A percentile compares a stretch with the other conserved stretches of the same genome.
Evolutionary conservation across 2,329 filamentous ascomycete genomes (phyloP).

Genomic region (Colletotrichum siamense): DNA sequence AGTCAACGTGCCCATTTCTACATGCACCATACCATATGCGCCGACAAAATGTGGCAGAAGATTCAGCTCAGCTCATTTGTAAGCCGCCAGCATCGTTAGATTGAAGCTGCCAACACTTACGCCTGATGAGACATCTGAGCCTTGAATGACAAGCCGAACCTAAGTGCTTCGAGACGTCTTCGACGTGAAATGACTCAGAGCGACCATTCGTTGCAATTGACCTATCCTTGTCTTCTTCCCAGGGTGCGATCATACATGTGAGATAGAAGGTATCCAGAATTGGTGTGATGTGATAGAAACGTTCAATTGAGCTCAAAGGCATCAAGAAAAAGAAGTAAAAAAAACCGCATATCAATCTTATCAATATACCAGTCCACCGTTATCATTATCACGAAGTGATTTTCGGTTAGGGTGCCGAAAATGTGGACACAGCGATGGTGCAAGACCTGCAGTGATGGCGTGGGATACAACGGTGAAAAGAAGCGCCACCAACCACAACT

Average conservation of each 20-base stretch:
- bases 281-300: neutral
- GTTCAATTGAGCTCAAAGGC: accelerated
- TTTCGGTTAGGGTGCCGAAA: conserved; percentile 2
- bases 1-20: neutral
- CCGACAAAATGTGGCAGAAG: neutral
- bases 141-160: neutral
- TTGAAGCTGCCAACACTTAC: neutral
- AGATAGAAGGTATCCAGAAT: neutral
- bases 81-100: neutral
- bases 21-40: neutral
- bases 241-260: neutral
- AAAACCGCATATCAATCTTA: neutral
- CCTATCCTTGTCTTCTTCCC: accelerated
- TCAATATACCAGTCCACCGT: neutral
- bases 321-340: neutral
- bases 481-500: conserved; percentile 10
- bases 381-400: neutral
- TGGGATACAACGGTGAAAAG: neutral
- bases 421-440: neutral
- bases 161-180: too few species aligned
- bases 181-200: neutral
- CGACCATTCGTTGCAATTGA: neutral
- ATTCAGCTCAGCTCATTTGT: neutral
- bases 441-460: conserved; percentile 9
- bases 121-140: neutral